Base-by-base conservation (phyloP, 2,329 filamentous ascomycete genomes). In the Trichophyton rubrum region DNA sequence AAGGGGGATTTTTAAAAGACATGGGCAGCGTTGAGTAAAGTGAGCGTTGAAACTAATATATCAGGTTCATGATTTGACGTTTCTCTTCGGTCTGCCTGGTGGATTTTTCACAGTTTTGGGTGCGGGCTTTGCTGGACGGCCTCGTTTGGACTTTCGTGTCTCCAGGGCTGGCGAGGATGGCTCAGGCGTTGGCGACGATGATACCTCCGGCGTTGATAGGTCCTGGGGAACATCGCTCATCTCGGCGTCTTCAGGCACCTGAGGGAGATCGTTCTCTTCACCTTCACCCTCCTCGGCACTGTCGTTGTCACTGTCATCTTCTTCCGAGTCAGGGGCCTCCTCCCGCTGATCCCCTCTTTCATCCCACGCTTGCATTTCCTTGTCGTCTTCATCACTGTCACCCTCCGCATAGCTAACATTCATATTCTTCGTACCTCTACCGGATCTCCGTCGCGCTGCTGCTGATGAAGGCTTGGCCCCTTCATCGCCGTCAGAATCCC, bases 381-480 rank as follows among this genome's bases (percentile, higher is more conserved):
- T 65, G 56, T 77, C 74, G 20, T 76, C 74, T 40, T 77, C 75
- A 38, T 75, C 74, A 49, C 73, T 77, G 62, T 75, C 73, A 20
- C 70, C 72, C 60, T 79, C 76, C 3, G 69, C 73, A 62, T 78
- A 77, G 62, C 72, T 76, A 62, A 78, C 69, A 13, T 68, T 68
- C 35, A 69, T 66, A 24, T 70, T 70, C 9, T 67, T 68, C 3
- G 67, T 68, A 20, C 69, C 72, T 59, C 73, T 71, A 61, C 66
- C 73, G 64, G 71, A 79, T 63, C 71, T 75, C 58, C 72, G 75
- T 56, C 73, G 70, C 56, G 27, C 27, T 30, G 69, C 65, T 17
- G 70, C 66, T 6, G 67, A 11, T 68, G 71, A 35, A 67, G 74
- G 73, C 60, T 73, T 73, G 61, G 72, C 68, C 38, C 72, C 72